These are phyloP conservation scores for Aspergillus carlsbadensis DNA, from an alignment of 495 filamentous ascomycete species.

Conservation along the genomic window DNA sequence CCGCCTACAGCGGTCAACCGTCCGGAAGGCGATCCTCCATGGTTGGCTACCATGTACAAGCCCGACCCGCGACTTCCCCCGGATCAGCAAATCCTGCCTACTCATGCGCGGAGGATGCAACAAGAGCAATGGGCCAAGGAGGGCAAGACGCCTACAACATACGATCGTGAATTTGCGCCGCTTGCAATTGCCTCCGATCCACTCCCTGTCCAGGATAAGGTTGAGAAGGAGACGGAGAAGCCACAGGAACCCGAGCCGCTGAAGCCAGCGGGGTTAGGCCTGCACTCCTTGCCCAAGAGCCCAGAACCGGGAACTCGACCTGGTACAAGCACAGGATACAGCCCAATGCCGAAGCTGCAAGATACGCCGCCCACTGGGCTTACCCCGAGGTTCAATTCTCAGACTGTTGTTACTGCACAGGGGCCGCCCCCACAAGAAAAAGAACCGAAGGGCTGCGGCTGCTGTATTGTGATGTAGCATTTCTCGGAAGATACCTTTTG, in stretches of 20 bases:
- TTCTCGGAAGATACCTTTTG: constrained; percentile 8
- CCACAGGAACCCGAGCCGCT: constrained; percentile 17
- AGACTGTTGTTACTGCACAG: constrained; percentile 39
- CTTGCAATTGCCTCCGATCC: constrained; percentile 58
- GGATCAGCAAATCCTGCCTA: constrained; percentile 93
- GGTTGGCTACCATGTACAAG: constrained; percentile 92
- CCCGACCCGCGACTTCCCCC: constrained; percentile 92
- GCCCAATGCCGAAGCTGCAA: constrained; percentile 54
- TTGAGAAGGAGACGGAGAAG: constrained; percentile 32
- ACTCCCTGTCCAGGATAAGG: constrained; percentile 24
- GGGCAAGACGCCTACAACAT: constrained; percentile 75
- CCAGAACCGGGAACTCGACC: constrained; percentile 36
- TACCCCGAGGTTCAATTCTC: constrained; percentile 34
- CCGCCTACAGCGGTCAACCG: constrained; percentile 63
- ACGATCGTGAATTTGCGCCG: constrained; percentile 80
- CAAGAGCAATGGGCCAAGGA: constrained; percentile 95
- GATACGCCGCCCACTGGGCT: constrained; percentile 38
- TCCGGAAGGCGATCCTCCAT: constrained; percentile 93
- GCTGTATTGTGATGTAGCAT: constrained; percentile 54
- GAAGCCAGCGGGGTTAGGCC: constrained; percentile 9
- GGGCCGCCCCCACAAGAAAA: constrained; percentile 29
- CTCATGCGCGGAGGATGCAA: constrained; percentile 84
- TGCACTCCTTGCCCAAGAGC: constrained; percentile 26
- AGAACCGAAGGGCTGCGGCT: constrained; percentile 48
- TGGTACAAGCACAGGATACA: constrained; percentile 45